Percentiles rank a stretch among this genome's conserved stretches.
Evolutionary conservation across 805 yeast genomes (phyloP).

Genomic region (Peterozyma xylosa): DNA sequence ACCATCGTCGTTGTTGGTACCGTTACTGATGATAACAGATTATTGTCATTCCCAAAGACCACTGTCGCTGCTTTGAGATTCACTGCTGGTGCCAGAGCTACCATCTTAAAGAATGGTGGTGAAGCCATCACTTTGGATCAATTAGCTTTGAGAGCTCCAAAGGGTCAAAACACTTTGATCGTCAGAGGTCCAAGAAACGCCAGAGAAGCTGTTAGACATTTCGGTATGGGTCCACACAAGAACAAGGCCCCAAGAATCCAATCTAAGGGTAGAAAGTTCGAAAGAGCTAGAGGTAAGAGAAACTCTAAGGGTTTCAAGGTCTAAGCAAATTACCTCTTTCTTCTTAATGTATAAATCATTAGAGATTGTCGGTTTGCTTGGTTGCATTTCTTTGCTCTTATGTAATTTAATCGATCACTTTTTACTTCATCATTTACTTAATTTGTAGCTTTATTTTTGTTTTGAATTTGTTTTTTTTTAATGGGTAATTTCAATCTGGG

Average conservation of each 20-base stretch:
- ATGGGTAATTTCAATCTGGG: no score
- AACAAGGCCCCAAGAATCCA: slow-evolving; percentile 97
- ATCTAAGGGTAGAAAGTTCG: slow-evolving; percentile 99
- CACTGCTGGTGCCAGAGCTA: slow-evolving; percentile 98
- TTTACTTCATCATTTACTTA: neutral
- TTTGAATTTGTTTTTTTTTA: neutral
- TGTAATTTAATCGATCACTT: no score
- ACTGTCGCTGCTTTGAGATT: slow-evolving; percentile 99
- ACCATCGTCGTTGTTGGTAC: slow-evolving; percentile 98
- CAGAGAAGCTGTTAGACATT: slow-evolving; percentile 99
- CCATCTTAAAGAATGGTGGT: slow-evolving; percentile 98
- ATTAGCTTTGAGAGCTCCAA: slow-evolving; percentile 98
- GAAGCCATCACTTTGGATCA: slow-evolving; percentile 99
- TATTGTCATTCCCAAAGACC: slow-evolving; percentile 90
- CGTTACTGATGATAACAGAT: slow-evolving; percentile 96
- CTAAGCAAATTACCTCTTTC: slow-evolving; percentile 37
- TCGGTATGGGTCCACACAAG: slow-evolving; percentile 99
- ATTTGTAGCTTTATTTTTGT: neutral
- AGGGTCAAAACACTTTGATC: slow-evolving; percentile 97
- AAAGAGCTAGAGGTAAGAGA: slow-evolving; percentile 99
- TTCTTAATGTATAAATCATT: neutral
- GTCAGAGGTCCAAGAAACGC: slow-evolving; percentile 98
- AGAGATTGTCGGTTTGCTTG: no score
- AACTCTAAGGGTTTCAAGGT: slow-evolving; percentile 99
- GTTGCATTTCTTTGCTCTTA: no score